These are phyloP conservation scores for Hypoxylon fuscum DNA, from an alignment of 495 filamentous ascomycete species.

Conservation along the genomic window DNA sequence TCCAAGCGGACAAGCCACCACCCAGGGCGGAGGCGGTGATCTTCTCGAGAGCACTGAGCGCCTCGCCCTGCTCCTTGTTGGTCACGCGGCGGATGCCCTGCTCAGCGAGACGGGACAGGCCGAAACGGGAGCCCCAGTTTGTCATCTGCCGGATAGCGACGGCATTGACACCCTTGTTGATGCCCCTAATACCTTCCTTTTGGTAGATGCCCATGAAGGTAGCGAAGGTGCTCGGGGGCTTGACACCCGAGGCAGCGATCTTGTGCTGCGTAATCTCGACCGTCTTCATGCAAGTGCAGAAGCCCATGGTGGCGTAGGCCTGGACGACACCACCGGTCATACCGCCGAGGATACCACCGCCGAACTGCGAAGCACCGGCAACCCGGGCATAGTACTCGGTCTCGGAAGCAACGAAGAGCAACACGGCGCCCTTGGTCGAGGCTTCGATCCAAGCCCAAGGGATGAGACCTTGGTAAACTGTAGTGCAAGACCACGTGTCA, in stretches of 20 bases:
- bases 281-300: slow-evolving; percentile 99
- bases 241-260: slow-evolving; percentile 81
- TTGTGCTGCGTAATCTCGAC: slow-evolving; percentile 99
- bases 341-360: slow-evolving; percentile 87
- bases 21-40: slow-evolving; percentile 86
- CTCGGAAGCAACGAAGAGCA: slow-evolving; percentile 98
- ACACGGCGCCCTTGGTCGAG: slow-evolving; percentile 98
- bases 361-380: slow-evolving; percentile 85
- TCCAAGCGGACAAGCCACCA: slow-evolving; percentile 96
- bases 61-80: slow-evolving; percentile 80
- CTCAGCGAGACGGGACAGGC: slow-evolving; percentile 89
- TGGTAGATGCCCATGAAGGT: slow-evolving; percentile 99
- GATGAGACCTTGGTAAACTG: slow-evolving; percentile 99
- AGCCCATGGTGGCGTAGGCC: slow-evolving; percentile 99
- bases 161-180: slow-evolving; percentile 98
- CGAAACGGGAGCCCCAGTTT: slow-evolving; percentile 98
- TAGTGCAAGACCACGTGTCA: slow-evolving; percentile 19
- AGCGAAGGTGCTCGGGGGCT: slow-evolving; percentile 85
- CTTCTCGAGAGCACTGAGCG: slow-evolving; percentile 84
- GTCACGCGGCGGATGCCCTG: slow-evolving; percentile 82
- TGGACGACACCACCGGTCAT: slow-evolving; percentile 95
- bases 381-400: slow-evolving; percentile 90
- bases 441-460: slow-evolving; percentile 99
- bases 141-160: slow-evolving; percentile 98
- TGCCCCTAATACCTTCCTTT: slow-evolving; percentile 91